Evolutionary conservation across 306 rosid species (phyloP).

Genomic region (Ceratonia siliqua): DNA sequence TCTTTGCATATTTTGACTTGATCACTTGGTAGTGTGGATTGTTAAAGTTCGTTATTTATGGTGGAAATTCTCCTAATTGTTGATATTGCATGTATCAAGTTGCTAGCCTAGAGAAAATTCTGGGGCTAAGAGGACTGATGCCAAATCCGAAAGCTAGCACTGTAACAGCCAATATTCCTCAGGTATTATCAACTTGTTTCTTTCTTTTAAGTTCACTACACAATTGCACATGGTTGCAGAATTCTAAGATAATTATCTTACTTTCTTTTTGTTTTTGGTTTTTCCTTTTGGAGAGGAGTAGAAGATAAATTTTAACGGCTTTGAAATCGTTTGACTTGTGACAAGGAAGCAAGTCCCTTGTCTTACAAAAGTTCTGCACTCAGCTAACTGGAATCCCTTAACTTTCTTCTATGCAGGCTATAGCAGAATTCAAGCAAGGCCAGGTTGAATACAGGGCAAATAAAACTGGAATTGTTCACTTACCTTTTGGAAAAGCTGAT

Average conservation of each 20-base stretch:
- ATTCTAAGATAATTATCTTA: not conserved
- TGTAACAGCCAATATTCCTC: conserved; percentile 91
- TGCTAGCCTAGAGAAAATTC: conserved; percentile 93
- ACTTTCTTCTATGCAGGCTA: conserved; percentile 60
- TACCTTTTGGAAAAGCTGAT: conserved; percentile 86
- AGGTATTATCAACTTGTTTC: conserved; percentile 39
- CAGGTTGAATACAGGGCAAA: conserved; percentile 97
- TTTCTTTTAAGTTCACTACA: not conserved
- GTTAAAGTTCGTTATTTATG: not conserved
- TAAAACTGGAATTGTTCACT: conserved; percentile 96
- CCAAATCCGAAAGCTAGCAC: conserved; percentile 99
- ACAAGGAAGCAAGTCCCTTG: not conserved
- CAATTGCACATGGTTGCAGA: not conserved
- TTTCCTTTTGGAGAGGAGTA: not conserved
- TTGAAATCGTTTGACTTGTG: not conserved
- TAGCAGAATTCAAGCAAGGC: conserved; percentile 96
- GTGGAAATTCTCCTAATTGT: conserved; percentile 30
- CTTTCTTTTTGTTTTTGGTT: no score
- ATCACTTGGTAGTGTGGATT: not conserved
- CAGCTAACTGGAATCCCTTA: not conserved
- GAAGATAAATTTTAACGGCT: not conserved
- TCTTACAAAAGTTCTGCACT: not conserved
- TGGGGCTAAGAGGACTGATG: conserved; percentile 99
- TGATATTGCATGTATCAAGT: conserved; percentile 58
- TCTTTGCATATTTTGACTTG: not conserved